Evolutionary conservation across 139 green algal species (phyloP), one percentile per base, ranked within the genome.

Genomic region (Haematococcus lacustris): DNA sequence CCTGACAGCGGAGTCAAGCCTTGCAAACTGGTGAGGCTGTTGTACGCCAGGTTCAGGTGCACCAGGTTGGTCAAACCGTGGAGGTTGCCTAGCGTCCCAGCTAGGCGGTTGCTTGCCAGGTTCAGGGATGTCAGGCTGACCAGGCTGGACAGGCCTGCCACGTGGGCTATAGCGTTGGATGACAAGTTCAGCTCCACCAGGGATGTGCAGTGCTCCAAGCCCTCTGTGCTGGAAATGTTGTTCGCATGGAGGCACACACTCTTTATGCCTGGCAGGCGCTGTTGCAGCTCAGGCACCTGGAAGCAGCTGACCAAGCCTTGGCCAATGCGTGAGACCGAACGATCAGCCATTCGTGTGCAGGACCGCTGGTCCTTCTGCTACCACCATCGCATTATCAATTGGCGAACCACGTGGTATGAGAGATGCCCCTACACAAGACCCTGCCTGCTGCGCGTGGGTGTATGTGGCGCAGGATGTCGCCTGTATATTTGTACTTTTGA

Each of bases 81-180:
- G 25, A 92, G 64, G 1, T 75, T 74, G 7, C 47, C 39, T 1
- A 85, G 32, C 34, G 73, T 33, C 23, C 70, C 50, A 0, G 47
- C n/a, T 4, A 93, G 72, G n/a, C 77, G 66, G 71, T 93, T 93
- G 85, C 88, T 89, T 38, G 88, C 82, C 9, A 93, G 63, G 74
- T 88, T 91, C n/a, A 93, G 79, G 21, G 51, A 76, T 3, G 77
- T 86, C 21, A 93, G 77, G 25, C 50, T 66, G 13, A 66, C 72
- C 3, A 88, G 79, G 26, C 51, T 40, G 5, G 40, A 3, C 61
- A 68, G 33, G 61, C 61, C 33, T 9, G 50, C 33, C 64, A 70
- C 38, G 38, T 70, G 64, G 5, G 64, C 51, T 37, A 93, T 71
- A 37, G 43, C 53, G 68, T 93, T 93, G 28, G 87, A 92, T 0